Percentiles rank a stretch among this genome's conserved stretches.
Conservation (phyloP, 805 yeast genomes). For the Metschnikowia henanensis region DNA sequence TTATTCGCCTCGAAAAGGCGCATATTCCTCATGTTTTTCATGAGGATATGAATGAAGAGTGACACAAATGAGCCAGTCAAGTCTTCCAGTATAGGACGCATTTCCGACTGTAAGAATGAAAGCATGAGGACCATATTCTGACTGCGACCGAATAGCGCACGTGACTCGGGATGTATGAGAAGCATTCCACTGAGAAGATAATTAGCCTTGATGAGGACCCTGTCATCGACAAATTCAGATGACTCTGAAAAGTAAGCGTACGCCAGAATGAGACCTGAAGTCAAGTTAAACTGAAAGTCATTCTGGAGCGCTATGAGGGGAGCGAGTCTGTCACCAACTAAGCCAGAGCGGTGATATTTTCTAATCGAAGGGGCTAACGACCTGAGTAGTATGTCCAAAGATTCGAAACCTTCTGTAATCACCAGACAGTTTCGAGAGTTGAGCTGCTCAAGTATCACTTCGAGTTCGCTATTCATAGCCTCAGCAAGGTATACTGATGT, state of each 20-base stretch:
- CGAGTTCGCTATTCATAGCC: constrained; percentile 6
- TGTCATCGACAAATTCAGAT: constrained; percentile 5
- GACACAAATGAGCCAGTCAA: constrained; percentile 44
- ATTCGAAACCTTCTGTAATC: constrained; percentile 9
- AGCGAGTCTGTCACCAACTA: constrained; percentile 11
- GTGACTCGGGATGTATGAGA: constrained; percentile 55
- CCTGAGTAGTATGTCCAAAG: constrained; percentile 12
- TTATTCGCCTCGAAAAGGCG: constrained; percentile 56
- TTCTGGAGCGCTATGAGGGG: constrained; percentile 50
- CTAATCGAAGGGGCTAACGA: constrained; percentile 14
- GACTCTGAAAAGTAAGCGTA: constrained; percentile 9
- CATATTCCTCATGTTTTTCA: constrained; percentile 55
- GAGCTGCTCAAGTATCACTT: constrained; percentile 7
- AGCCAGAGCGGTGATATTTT: constrained; percentile 8
- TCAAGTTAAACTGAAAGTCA: constrained; percentile 51
- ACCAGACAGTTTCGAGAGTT: constrained; percentile 4
- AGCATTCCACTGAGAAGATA: constrained; percentile 58
- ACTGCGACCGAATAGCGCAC: constrained; percentile 46
- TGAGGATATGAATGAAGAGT: constrained; percentile 56
- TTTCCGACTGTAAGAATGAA: constrained; percentile 21
- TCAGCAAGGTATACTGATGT: too few relatives aligned
- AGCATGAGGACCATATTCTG: constrained; percentile 39
- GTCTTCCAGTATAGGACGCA: constrained; percentile 13
- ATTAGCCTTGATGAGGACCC: constrained; percentile 23
- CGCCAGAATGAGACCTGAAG: constrained; percentile 31